Conservation (phyloP, 2,329 filamentous ascomycete species). For the Cordyceps pruinosa region DNA sequence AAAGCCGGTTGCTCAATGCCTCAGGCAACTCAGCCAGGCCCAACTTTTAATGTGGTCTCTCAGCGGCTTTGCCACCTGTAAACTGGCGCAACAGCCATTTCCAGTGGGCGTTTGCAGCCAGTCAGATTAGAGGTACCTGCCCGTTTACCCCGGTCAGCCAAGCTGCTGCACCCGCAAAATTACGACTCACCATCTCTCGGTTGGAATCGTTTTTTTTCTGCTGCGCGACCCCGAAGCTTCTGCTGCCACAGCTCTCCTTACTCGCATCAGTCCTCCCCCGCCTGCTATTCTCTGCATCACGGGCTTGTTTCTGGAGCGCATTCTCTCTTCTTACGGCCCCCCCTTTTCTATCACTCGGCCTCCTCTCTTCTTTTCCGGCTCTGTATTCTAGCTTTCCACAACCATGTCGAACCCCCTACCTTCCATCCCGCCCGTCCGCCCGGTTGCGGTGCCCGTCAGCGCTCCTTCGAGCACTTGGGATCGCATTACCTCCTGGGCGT, state of each 20-base stretch:
- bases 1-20: constrained; percentile 1
- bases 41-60: constrained; percentile 1
- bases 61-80: not conserved
- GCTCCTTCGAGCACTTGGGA: constrained; percentile 74
- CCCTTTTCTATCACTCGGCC: constrained; percentile 17
- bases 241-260: constrained; percentile 5
- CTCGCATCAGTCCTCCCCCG: constrained; percentile 8
- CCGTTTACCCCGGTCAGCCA: not conserved
- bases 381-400: constrained; percentile 17
- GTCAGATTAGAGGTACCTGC: not conserved
- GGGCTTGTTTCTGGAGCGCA: constrained; percentile 2
- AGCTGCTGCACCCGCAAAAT: constrained; percentile 8
- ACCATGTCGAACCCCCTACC: constrained; percentile 41
- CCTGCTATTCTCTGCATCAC: constrained; percentile 8
- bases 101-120: not conserved
- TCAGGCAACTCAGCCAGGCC: not conserved
- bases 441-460: constrained; percentile 41
- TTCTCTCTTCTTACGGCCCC: not conserved
- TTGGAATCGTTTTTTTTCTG: constrained; percentile 6
- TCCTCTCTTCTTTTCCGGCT: constrained; percentile 18
- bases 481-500: constrained; percentile 82
- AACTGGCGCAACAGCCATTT: not conserved
- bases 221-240: constrained; percentile 12
- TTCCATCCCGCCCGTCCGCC: constrained; percentile 39
- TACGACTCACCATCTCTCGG: constrained; percentile 3